A percentile compares a stretch with the other conserved stretches of the same genome.
Conservation (phyloP, 805 yeast species). For the Candida takata region DNA sequence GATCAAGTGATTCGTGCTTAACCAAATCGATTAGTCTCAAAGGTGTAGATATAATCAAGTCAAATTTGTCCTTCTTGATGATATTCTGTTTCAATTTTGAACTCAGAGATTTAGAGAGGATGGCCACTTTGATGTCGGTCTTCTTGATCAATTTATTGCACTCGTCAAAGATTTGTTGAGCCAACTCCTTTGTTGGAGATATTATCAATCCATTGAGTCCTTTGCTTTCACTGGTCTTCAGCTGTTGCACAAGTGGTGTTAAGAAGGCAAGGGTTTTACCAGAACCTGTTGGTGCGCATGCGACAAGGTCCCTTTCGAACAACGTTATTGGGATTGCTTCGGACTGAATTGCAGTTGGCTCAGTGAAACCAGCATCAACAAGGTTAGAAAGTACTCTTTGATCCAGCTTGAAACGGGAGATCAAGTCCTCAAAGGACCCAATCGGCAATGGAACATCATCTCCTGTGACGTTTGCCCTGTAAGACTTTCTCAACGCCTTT, state of each 20-base stretch:
- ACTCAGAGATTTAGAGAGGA: conserved; percentile 66
- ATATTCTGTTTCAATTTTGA: conserved; percentile 57
- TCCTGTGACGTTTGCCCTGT: conserved; percentile 70
- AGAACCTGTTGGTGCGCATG: conserved; percentile 98
- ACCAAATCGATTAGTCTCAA: conserved; percentile 77
- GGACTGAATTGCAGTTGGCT: conserved; percentile 90
- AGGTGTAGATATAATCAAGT: conserved; percentile 83
- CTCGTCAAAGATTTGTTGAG: conserved; percentile 75
- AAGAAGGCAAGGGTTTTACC: conserved; percentile 93
- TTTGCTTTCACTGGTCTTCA: conserved; percentile 16
- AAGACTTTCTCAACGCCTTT: conserved; percentile 44
- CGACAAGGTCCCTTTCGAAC: conserved; percentile 68
- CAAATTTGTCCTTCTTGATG: conserved; percentile 57
- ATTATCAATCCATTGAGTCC: conserved; percentile 65
- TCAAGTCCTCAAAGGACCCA: conserved; percentile 79
- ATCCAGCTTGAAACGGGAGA: conserved; percentile 59
- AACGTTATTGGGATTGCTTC: conserved; percentile 79
- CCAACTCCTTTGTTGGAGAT: conserved; percentile 93
- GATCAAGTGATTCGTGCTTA: conserved; percentile 50
- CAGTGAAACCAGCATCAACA: conserved; percentile 61
- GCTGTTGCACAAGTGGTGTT: conserved; percentile 68
- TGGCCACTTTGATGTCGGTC: conserved; percentile 45
- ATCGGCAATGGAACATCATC: conserved; percentile 86
- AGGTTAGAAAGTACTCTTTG: conserved; percentile 50
- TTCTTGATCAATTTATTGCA: conserved; percentile 46